phyloP scores from a whole-genome alignment of 2,329 filamentous ascomycete species.

The Scopulariopsis brevicaulis region DNA sequence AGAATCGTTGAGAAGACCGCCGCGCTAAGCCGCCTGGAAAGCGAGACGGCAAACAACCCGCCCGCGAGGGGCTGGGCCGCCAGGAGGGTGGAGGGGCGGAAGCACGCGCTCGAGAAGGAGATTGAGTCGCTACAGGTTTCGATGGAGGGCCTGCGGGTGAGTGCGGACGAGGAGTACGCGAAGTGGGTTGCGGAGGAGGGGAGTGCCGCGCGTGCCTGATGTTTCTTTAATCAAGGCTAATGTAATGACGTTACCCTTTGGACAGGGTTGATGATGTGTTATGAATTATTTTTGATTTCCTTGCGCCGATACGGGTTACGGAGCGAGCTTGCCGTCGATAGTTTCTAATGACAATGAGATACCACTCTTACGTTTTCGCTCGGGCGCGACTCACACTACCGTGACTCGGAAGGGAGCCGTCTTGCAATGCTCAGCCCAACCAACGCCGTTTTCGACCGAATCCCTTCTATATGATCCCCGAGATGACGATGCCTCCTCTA shows the following conservation, averaged over 20 bases:
- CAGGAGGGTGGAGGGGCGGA: not conserved
- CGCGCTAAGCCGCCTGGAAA: not conserved
- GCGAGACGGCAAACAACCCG: not conserved
- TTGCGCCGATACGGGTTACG: not conserved
- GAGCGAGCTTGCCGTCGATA: not conserved
- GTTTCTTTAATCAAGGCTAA: not conserved
- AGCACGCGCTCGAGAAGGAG: slow-evolving; percentile 16
- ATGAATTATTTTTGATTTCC: not conserved
- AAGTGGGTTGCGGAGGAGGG: slow-evolving; percentile 20
- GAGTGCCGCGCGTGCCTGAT: not conserved
- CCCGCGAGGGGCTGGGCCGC: not conserved
- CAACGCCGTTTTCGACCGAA: not conserved
- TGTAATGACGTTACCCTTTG: no score
- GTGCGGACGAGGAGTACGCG: slow-evolving; percentile 36
- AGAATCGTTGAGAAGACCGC: not conserved
- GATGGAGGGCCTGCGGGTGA: slow-evolving; percentile 25
- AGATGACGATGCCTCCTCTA: no score
- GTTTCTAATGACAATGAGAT: not conserved
- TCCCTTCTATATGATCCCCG: no score
- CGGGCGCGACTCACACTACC: not conserved
- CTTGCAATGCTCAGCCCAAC: not conserved
- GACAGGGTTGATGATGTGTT: no score
- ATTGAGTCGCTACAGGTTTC: slow-evolving; percentile 24
- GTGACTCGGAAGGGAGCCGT: not conserved
- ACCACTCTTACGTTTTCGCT: not conserved